Percentiles rank a stretch among this genome's conserved stretches.
Conservation (phyloP, 2,329 filamentous ascomycete genomes). For the Lachnellula cervina region DNA sequence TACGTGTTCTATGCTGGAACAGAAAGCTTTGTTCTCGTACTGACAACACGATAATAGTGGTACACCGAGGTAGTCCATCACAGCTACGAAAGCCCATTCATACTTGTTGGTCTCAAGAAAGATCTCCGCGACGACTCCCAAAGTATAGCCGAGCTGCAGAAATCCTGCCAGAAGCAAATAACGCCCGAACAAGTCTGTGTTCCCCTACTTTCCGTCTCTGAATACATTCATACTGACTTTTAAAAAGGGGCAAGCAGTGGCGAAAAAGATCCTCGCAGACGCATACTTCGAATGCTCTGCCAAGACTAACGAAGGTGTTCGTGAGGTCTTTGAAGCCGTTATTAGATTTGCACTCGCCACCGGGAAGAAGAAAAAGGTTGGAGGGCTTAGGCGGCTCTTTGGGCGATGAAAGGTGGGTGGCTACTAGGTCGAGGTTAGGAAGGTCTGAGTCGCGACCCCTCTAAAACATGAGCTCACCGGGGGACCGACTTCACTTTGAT, state of each 20-base stretch:
- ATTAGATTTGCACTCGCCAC: constrained; percentile 89
- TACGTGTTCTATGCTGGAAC: constrained; percentile 40
- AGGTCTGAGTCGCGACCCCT: no score
- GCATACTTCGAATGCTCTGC: constrained; percentile 99
- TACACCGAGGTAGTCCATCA: constrained; percentile 99
- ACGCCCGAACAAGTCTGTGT: constrained; percentile 85
- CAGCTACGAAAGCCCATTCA: constrained; percentile 97
- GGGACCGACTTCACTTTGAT: no score
- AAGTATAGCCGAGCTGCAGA: constrained; percentile 97
- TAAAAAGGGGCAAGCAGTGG: constrained; percentile 81
- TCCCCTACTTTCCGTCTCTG: not conserved
- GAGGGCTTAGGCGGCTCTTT: no score
- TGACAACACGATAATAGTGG: constrained; percentile 67
- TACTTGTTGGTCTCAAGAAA: constrained; percentile 99
- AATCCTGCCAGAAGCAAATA: constrained; percentile 98
- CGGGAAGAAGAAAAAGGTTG: constrained; percentile 48
- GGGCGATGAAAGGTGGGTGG: no score
- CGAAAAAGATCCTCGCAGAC: constrained; percentile 89
- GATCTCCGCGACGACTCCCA: constrained; percentile 96
- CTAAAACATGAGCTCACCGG: no score
- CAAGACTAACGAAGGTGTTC: constrained; percentile 98
- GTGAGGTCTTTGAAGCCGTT: constrained; percentile 97
- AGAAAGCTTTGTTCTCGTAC: constrained; percentile 22
- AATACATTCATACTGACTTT: constrained; percentile 13
- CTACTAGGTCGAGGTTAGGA: no score